These are phyloP conservation scores for Umbelopsis sp. DNA, from an alignment of 371 early-diverging fungal species.

Conservation along the genomic window DNA sequence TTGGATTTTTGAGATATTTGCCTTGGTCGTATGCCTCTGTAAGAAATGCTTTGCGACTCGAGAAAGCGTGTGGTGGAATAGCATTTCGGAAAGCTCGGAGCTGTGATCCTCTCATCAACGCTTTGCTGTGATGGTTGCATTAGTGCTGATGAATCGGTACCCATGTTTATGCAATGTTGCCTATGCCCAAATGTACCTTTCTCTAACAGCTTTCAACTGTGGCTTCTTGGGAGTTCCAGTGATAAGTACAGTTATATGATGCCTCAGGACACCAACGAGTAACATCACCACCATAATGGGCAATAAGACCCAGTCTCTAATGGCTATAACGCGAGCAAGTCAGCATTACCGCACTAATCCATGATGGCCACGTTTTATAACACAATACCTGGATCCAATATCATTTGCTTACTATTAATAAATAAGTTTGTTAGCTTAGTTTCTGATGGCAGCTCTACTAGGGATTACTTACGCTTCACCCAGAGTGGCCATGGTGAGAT, in stretches of 20 bases:
- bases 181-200: slow-evolving; percentile 50
- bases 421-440: background rate
- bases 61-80: slow-evolving; percentile 77
- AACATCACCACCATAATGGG: slow-evolving; percentile 98
- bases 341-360: background rate
- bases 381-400: slow-evolving; percentile 64
- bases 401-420: slow-evolving; percentile 56
- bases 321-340: slow-evolving; percentile 49
- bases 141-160: background rate
- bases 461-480: slow-evolving; percentile 4
- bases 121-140: slow-evolving; percentile 54
- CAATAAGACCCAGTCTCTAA: slow-evolving; percentile 93
- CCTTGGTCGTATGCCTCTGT: slow-evolving; percentile 83
- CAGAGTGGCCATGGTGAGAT: slow-evolving; percentile 15
- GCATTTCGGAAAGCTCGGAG: slow-evolving; percentile 70
- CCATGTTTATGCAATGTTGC: background rate
- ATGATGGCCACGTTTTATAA: background rate
- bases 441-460: background rate
- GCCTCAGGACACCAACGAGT: slow-evolving; percentile 84
- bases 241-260: slow-evolving; percentile 88
- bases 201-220: slow-evolving; percentile 75
- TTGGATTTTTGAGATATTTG: slow-evolving; percentile 79
- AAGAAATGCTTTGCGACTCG: slow-evolving; percentile 68
- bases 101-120: slow-evolving; percentile 73
- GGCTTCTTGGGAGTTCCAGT: slow-evolving; percentile 79